These are phyloP conservation scores for Schrenkiella parvula DNA, from an alignment of 345 rosid species.

Conservation along the genomic window DNA sequence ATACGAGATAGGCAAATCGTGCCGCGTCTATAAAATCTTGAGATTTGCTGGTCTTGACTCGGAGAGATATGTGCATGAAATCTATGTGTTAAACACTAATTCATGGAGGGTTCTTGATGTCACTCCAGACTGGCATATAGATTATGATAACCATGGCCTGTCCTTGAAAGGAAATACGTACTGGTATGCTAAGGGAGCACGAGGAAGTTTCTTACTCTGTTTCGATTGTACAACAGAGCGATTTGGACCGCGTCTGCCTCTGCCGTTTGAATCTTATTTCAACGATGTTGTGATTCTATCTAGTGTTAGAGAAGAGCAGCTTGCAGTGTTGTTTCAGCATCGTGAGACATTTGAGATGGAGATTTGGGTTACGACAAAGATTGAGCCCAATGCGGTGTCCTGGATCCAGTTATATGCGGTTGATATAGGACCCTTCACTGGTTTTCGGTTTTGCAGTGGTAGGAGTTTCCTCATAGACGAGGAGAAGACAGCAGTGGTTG, in stretches of 20 bases:
- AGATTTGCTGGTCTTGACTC: not conserved
- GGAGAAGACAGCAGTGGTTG: not conserved
- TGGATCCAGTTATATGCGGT: not conserved
- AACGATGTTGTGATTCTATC: not conserved
- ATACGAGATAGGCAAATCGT: not conserved
- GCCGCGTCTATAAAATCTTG: not conserved
- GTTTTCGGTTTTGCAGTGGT: not conserved
- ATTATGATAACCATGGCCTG: not conserved
- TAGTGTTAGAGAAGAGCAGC: not conserved
- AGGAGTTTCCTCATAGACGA: not conserved
- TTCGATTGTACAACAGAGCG: not conserved
- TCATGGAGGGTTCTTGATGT: constrained; percentile 11
- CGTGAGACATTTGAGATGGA: not conserved
- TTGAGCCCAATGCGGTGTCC: not conserved
- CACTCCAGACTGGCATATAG: not conserved
- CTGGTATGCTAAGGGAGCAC: not conserved
- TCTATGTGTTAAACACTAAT: not conserved
- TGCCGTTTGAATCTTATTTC: not conserved
- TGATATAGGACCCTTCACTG: not conserved
- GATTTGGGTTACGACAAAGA: not conserved
- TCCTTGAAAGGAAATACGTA: not conserved
- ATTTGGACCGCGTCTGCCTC: not conserved
- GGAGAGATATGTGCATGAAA: not conserved
- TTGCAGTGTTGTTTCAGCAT: not conserved
- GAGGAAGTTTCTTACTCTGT: not conserved